Conservation (phyloP, 257 asterid genomes). For the Solanum appendiculatum region DNA sequence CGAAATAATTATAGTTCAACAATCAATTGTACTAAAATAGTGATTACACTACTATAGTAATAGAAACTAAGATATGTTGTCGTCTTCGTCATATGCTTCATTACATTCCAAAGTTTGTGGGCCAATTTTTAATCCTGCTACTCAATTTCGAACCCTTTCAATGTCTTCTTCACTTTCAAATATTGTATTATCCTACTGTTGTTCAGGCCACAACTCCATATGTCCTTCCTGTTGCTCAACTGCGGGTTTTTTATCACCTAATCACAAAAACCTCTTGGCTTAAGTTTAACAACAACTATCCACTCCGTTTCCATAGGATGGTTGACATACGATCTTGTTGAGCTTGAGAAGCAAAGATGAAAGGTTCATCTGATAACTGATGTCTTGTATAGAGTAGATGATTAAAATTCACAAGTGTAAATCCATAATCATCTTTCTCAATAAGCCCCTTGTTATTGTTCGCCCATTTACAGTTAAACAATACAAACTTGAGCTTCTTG, state of each 20-base stretch:
- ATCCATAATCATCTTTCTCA: background rate
- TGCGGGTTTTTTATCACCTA: background rate
- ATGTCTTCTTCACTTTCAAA: background rate
- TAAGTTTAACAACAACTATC: background rate
- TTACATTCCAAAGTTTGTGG: background rate
- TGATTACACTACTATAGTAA: background rate
- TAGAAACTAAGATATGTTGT: background rate
- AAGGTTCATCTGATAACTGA: background rate
- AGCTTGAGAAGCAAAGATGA: background rate
- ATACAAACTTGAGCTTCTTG: background rate
- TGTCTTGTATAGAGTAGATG: background rate
- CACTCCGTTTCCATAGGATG: background rate
- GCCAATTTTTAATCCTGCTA: background rate
- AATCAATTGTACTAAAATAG: background rate
- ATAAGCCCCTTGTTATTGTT: background rate
- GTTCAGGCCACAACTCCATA: background rate
- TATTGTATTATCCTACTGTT: background rate
- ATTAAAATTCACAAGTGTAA: background rate
- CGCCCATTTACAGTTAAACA: background rate
- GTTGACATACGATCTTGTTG: background rate
- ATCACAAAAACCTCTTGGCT: background rate
- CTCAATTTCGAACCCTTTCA: background rate
- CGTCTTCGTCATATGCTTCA: background rate
- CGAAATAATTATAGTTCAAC: background rate
- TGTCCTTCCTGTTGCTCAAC: background rate